These are phyloP conservation scores for Kwoniella bestiolae DNA, from an alignment of 768 basidiomycete species.

Conservation along the genomic window DNA sequence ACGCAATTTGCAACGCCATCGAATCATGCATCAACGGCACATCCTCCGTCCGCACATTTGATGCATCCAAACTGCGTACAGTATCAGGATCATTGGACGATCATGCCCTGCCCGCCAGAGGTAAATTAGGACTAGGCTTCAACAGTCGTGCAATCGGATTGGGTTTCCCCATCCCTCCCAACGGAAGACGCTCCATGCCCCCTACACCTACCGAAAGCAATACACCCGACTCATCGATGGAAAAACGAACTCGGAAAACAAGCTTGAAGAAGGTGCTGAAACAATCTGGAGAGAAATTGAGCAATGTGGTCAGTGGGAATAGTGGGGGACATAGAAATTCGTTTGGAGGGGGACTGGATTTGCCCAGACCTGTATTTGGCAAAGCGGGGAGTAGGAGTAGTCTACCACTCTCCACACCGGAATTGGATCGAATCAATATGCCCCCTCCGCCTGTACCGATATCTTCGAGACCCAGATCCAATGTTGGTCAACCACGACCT, in stretches of 20 bases:
- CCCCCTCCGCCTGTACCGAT: constrained; percentile 8
- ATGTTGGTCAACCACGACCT: not conserved
- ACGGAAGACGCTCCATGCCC: constrained; percentile 32
- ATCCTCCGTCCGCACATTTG: constrained; percentile 51
- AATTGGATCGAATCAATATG: constrained; percentile 10
- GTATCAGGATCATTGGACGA: constrained; percentile 47
- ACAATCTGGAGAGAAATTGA: constrained; percentile 38
- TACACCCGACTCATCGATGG: not conserved
- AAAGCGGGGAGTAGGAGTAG: constrained; percentile 23
- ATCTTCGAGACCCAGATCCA: constrained; percentile 10
- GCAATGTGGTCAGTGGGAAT: constrained; percentile 28
- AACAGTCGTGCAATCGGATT: constrained; percentile 28
- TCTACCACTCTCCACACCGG: constrained; percentile 19
- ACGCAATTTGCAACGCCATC: constrained; percentile 56
- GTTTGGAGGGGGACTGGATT: constrained; percentile 26
- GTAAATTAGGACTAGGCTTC: constrained; percentile 23
- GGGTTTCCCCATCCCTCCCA: constrained; percentile 24
- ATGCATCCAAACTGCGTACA: constrained; percentile 46
- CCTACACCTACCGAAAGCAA: constrained; percentile 19
- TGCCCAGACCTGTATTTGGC: constrained; percentile 26
- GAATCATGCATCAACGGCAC: constrained; percentile 57
- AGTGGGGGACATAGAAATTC: constrained; percentile 12
- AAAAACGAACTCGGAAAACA: constrained; percentile 36
- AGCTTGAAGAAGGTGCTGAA: constrained; percentile 47
- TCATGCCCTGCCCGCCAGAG: constrained; percentile 43